These are phyloP conservation scores for Marasmius oreades DNA, from an alignment of 1,284 basidiomycete genomes.

Conservation along the genomic window DNA sequence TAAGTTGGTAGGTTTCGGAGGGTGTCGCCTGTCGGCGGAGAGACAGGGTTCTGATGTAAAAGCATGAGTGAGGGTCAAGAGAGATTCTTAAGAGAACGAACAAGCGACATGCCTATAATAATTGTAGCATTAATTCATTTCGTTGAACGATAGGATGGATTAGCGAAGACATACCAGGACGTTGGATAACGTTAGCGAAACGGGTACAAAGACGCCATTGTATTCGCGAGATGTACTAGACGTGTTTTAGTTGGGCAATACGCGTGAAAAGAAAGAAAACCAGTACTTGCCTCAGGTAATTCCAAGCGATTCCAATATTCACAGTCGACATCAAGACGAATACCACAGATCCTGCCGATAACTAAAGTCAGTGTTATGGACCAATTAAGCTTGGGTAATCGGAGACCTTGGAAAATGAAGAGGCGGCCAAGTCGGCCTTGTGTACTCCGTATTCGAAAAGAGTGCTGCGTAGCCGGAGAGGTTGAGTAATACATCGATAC, in stretches of 20 bases:
- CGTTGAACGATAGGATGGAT: background rate
- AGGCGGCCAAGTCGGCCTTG: slow-evolving; percentile 3
- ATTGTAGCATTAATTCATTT: background rate
- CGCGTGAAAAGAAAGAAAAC: background rate
- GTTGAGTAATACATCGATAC: background rate
- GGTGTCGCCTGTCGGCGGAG: slow-evolving; percentile 20
- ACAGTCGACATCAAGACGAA: slow-evolving; percentile 18
- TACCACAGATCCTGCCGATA: slow-evolving; percentile 12
- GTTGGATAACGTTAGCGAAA: slow-evolving; percentile 11
- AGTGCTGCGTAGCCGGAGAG: background rate
- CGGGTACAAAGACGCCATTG: slow-evolving; percentile 16
- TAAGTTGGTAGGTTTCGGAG: slow-evolving; percentile 17
- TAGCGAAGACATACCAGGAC: slow-evolving; percentile 10
- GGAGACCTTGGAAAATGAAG: slow-evolving; percentile 12
- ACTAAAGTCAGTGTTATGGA: too few relatives aligned
- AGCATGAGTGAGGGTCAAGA: background rate
- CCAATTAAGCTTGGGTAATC: too few relatives aligned
- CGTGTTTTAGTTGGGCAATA: background rate
- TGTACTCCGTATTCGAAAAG: slow-evolving; percentile 5
- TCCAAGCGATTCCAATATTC: slow-evolving; percentile 14
- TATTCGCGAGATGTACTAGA: slow-evolving; percentile 15
- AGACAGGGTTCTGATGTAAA: slow-evolving; percentile 18
- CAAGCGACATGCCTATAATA: background rate
- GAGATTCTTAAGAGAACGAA: background rate
- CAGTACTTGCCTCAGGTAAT: slow-evolving; percentile 15